These are phyloP conservation scores for Penicillium glabrum DNA, from an alignment of 2,329 filamentous ascomycete species.

Conservation along the genomic window DNA sequence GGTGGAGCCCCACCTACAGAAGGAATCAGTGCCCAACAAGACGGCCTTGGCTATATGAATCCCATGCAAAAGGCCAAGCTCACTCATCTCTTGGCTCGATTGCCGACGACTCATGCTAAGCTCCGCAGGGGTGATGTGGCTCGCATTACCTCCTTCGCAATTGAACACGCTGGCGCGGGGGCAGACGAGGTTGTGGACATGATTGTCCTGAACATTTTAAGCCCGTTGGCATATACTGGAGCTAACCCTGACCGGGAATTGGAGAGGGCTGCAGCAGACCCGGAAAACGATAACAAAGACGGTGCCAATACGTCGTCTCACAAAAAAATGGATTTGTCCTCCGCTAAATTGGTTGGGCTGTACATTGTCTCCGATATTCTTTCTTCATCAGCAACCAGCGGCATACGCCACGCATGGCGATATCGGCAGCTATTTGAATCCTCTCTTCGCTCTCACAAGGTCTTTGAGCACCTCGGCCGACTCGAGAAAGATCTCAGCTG, in stretches of 20 bases:
- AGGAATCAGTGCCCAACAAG: constrained; percentile 34
- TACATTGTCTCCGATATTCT: constrained; percentile 81
- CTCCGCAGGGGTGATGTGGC: constrained; percentile 84
- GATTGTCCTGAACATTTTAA: constrained; percentile 77
- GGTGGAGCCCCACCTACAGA: constrained; percentile 43
- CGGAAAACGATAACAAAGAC: constrained; percentile 40
- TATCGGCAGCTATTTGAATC: constrained; percentile 79
- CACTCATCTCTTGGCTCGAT: constrained; percentile 75
- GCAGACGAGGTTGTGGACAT: constrained; percentile 90
- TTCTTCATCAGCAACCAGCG: constrained; percentile 71
- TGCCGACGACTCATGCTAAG: constrained; percentile 73
- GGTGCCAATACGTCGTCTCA: constrained; percentile 28
- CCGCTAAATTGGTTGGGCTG: constrained; percentile 74
- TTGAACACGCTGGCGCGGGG: constrained; percentile 79
- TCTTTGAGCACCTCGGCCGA: constrained; percentile 73
- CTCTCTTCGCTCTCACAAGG: constrained; percentile 64
- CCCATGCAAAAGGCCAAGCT: constrained; percentile 83
- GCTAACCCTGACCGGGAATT: constrained; percentile 60
- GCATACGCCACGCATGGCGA: constrained; percentile 81
- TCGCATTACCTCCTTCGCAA: constrained; percentile 81
- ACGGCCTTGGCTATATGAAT: constrained; percentile 69
- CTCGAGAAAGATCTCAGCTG: constrained; percentile 71
- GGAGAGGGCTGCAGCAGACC: constrained; percentile 29
- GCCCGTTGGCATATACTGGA: constrained; percentile 70
- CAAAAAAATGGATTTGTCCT: constrained; percentile 64